Evolutionary conservation across 768 basidiomycete species (phyloP).

Genomic region (Naganishia friedmannii): DNA sequence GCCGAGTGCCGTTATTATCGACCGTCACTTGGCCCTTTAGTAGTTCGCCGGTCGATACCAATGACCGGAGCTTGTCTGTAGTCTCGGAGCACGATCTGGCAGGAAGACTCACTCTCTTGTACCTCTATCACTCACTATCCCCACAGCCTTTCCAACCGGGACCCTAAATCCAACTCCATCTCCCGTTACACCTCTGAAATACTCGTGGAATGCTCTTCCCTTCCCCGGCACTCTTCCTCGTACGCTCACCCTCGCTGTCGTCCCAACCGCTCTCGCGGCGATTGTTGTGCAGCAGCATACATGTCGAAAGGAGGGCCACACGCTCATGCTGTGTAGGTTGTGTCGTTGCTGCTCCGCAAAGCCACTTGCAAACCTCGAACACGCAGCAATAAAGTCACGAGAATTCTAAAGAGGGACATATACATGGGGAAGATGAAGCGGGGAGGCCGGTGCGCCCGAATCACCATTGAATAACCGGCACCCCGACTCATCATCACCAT

Average conservation of each 20-base stretch:
- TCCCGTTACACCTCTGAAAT: conserved; percentile 38
- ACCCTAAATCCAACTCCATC: conserved; percentile 31
- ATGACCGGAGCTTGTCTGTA: background rate
- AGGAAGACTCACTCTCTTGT: conserved; percentile 61
- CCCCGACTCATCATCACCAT: no score
- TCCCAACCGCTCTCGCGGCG: background rate
- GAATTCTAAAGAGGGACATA: background rate
- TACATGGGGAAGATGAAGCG: background rate
- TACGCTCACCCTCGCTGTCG: background rate
- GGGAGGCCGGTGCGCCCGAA: background rate
- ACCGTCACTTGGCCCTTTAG: conserved; percentile 31
- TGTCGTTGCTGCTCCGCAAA: background rate
- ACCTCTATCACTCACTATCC: conserved; percentile 71
- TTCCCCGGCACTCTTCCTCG: background rate
- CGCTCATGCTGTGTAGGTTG: background rate
- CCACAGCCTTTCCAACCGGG: conserved; percentile 61
- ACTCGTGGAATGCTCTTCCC: conserved; percentile 38
- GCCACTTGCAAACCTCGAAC: background rate
- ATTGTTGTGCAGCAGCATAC: background rate
- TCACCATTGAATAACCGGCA: background rate
- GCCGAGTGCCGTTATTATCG: background rate
- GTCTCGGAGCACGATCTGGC: background rate
- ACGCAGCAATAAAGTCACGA: background rate
- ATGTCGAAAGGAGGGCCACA: background rate
- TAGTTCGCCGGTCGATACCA: conserved; percentile 35